Evolutionary conservation across 345 rosid species (phyloP).

Genomic region (Hibiscus trionum): DNA sequence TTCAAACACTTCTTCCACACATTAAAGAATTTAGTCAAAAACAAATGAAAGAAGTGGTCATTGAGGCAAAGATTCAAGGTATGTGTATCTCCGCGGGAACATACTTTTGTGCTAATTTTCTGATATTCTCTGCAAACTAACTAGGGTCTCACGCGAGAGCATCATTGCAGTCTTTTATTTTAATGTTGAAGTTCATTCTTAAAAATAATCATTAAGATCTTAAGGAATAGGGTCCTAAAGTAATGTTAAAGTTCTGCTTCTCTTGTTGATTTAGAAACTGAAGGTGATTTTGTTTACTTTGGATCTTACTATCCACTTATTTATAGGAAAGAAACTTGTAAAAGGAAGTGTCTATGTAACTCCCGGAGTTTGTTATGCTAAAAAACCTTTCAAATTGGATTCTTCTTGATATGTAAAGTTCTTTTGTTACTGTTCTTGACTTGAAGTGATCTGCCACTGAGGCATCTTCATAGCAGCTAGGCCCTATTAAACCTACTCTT

Average conservation of each 20-base stretch:
- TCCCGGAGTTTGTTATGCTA: neutral
- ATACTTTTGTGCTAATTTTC: neutral
- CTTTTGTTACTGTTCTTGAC: neutral
- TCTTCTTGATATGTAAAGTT: neutral
- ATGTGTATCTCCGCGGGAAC: neutral
- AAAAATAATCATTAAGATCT: neutral
- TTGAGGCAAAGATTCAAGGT: constrained; percentile 47
- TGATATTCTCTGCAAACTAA: too few relatives aligned
- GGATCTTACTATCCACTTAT: neutral
- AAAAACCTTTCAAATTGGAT: neutral
- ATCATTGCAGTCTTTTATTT: too few relatives aligned
- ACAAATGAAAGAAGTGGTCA: constrained; percentile 36
- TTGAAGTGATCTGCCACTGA: neutral
- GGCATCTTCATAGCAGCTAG: neutral
- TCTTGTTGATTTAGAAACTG: neutral
- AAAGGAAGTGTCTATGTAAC: neutral
- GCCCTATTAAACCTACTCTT: neutral
- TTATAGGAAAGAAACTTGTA: neutral
- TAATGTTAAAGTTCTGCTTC: neutral
- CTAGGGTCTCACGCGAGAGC: too few relatives aligned
- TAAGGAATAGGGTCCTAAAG: neutral
- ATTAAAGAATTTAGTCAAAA: constrained; percentile 36
- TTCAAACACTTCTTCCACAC: constrained; percentile 38
- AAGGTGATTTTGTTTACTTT: neutral
- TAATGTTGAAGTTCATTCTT: too few relatives aligned